Percentiles rank a stretch among this genome's conserved stretches.
Evolutionary conservation across 345 rosid genomes (phyloP).

Genomic region (Orychophragmus violaceus): DNA sequence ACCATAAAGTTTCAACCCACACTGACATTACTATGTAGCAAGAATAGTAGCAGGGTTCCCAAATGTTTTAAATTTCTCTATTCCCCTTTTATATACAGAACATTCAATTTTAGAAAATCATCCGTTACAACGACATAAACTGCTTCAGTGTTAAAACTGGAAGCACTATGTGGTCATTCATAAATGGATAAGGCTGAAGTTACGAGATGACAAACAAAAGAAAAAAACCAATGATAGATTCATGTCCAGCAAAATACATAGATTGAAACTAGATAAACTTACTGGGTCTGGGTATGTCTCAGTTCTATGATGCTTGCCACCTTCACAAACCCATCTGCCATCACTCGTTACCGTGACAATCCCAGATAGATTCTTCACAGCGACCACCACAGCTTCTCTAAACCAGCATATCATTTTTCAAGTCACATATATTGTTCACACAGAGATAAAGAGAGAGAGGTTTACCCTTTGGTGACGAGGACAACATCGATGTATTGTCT

Average conservation of each 20-base stretch:
- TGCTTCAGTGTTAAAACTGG: not conserved
- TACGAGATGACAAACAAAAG: too few relatives aligned
- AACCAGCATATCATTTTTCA: not conserved
- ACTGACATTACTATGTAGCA: not conserved
- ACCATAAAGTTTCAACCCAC: not conserved
- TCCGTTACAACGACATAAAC: not conserved
- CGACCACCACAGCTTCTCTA: constrained; percentile 65
- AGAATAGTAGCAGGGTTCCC: not conserved
- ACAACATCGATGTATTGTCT: constrained; percentile 67
- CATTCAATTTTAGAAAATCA: not conserved
- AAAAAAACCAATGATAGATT: too few relatives aligned
- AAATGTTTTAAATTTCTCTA: not conserved
- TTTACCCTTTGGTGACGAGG: constrained; percentile 59
- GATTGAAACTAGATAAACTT: constrained; percentile 34
- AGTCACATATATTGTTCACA: not conserved
- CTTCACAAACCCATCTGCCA: constrained; percentile 79
- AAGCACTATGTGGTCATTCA: not conserved
- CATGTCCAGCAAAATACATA: too few relatives aligned
- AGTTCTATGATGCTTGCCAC: constrained; percentile 37
- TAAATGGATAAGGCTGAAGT: too few relatives aligned
- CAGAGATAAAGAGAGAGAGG: not conserved
- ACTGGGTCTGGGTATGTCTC: constrained; percentile 62
- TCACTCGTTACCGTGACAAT: constrained; percentile 51
- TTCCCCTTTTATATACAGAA: too few relatives aligned
- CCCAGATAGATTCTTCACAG: constrained; percentile 73